These are phyloP conservation scores for Singerocomus rubriflavus DNA, from an alignment of 1,284 basidiomycete species.

Conservation along the genomic window DNA sequence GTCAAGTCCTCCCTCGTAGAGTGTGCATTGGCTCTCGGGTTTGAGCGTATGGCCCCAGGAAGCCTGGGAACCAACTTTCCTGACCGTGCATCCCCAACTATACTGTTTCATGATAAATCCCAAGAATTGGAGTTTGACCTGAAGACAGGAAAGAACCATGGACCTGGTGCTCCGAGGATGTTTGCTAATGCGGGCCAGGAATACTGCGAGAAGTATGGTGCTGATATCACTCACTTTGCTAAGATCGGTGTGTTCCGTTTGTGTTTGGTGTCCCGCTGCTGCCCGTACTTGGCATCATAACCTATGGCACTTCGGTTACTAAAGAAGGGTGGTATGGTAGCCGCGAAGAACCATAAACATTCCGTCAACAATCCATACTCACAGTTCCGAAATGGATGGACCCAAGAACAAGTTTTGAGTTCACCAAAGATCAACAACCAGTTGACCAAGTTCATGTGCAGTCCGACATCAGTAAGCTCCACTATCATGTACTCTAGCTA, in stretches of 20 bases:
- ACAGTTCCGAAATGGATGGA: conserved; percentile 79
- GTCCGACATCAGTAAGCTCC: conserved; percentile 65
- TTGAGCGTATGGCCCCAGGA: conserved; percentile 85
- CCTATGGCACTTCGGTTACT: not conserved
- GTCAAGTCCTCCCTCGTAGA: conserved; percentile 71
- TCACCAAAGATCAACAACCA: conserved; percentile 69
- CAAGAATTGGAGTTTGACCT: conserved; percentile 52
- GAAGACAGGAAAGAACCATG: conserved; percentile 58
- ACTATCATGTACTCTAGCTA: conserved; percentile 1
- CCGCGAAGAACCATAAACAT: conserved; percentile 83
- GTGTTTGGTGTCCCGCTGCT: too few relatives aligned
- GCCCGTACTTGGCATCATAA: too few relatives aligned
- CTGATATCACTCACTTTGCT: conserved; percentile 65
- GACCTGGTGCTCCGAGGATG: conserved; percentile 70
- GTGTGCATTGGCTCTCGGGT: conserved; percentile 81
- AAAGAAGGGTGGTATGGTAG: conserved; percentile 35
- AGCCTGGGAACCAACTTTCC: conserved; percentile 69
- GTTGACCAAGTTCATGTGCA: conserved; percentile 85
- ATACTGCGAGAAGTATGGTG: conserved; percentile 76
- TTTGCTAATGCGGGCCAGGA: conserved; percentile 80
- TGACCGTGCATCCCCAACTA: conserved; percentile 63
- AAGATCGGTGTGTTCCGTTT: conserved; percentile 61
- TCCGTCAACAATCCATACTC: conserved; percentile 83
- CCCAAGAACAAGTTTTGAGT: conserved; percentile 63
- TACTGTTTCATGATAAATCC: conserved; percentile 43